Conservation (phyloP, 768 basidiomycete species). For the Flagelloscypha sp. region DNA sequence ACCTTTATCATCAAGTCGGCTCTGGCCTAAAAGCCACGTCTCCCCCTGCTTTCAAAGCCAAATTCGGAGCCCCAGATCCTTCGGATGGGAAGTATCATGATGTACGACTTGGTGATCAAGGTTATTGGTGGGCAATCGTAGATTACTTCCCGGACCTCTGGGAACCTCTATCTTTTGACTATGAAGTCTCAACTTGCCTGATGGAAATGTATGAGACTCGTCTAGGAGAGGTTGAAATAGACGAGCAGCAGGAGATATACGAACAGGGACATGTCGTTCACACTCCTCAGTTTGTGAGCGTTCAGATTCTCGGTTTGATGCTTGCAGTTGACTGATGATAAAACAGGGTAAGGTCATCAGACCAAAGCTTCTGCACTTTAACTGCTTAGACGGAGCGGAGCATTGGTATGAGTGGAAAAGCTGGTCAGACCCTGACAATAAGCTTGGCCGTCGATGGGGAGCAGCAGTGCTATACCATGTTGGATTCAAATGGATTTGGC, state of each 20-base stretch:
- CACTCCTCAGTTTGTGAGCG: constrained; percentile 31
- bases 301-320: not conserved
- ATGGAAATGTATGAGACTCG: constrained; percentile 37
- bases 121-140: constrained; percentile 50
- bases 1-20: constrained; percentile 23
- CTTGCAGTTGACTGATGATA: not conserved
- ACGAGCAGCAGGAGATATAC: constrained; percentile 26
- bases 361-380: constrained; percentile 44
- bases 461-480: constrained; percentile 36
- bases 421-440: constrained; percentile 34
- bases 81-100: constrained; percentile 30
- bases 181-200: constrained; percentile 41
- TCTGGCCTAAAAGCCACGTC: constrained; percentile 24
- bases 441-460: constrained; percentile 33
- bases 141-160: constrained; percentile 32
- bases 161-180: constrained; percentile 35
- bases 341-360: constrained; percentile 27
- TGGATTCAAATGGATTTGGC: constrained; percentile 45
- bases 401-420: constrained; percentile 40
- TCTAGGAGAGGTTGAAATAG: constrained; percentile 30
- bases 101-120: constrained; percentile 43
- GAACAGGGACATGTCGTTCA: constrained; percentile 24
- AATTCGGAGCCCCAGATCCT: constrained; percentile 31
- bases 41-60: constrained; percentile 33
- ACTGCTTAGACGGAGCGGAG: too few species aligned